phyloP scores from a whole-genome alignment of 2,329 filamentous ascomycete genomes.

The Penicillium polonicum region DNA sequence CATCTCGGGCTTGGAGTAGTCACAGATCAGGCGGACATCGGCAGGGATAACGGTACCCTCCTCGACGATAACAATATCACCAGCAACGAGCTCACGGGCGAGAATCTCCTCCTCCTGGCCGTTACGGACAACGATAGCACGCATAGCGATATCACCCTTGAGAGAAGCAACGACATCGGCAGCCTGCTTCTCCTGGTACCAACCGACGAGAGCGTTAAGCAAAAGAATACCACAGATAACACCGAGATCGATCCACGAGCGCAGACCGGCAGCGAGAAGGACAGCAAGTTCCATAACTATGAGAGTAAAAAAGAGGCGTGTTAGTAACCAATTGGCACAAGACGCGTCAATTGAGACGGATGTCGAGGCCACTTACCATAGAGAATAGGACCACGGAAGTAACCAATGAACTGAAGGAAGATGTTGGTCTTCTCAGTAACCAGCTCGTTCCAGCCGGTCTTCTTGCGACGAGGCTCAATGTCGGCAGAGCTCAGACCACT shows the following conservation, averaged over 20 bases:
- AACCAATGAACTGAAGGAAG: constrained; percentile 71
- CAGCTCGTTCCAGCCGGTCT: constrained; percentile 70
- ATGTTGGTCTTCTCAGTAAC: constrained; percentile 73
- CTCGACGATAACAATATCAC: constrained; percentile 72
- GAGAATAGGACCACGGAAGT: constrained; percentile 65
- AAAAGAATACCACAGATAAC: constrained; percentile 73
- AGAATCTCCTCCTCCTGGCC: constrained; percentile 67
- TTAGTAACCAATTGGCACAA: constrained; percentile 8
- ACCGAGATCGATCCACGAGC: constrained; percentile 67
- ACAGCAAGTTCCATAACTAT: constrained; percentile 72
- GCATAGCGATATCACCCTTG: constrained; percentile 78
- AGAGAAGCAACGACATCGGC: constrained; percentile 72
- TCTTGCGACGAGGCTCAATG: constrained; percentile 64
- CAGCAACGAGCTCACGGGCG: constrained; percentile 69
- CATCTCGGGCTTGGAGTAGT: constrained; percentile 66
- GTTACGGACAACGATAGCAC: constrained; percentile 65
- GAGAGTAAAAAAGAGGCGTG: not conserved
- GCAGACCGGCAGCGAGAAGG: constrained; percentile 69
- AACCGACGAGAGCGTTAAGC: constrained; percentile 74
- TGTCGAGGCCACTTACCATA: constrained; percentile 1
- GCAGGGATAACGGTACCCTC: constrained; percentile 70
- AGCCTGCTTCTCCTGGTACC: constrained; percentile 79
- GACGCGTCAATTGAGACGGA: not conserved
- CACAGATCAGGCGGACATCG: constrained; percentile 70
- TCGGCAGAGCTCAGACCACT: constrained; percentile 60